Conservation (phyloP, 2,329 filamentous ascomycete genomes). For the Fusarium buharicum region DNA sequence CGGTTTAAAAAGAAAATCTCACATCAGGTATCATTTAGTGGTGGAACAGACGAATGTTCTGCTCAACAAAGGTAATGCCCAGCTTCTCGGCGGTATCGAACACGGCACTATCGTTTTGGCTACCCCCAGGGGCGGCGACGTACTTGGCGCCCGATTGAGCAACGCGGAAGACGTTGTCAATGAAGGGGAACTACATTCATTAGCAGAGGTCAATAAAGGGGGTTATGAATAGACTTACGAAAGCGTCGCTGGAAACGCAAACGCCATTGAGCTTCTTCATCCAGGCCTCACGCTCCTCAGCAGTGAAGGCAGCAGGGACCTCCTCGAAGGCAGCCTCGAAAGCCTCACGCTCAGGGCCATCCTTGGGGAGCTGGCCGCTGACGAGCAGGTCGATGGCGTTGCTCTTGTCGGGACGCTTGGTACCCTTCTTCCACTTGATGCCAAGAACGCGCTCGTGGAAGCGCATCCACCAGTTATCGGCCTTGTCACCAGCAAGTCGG, state of each 20-base stretch:
- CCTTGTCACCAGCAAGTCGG: slow-evolving; percentile 95
- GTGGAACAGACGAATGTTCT: slow-evolving; percentile 73
- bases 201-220: slow-evolving; percentile 31
- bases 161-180: slow-evolving; percentile 96
- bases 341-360: slow-evolving; percentile 82
- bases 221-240: slow-evolving; percentile 68
- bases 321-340: slow-evolving; percentile 93
- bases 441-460: slow-evolving; percentile 90
- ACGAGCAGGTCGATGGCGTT: slow-evolving; percentile 97
- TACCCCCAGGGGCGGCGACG: slow-evolving; percentile 91
- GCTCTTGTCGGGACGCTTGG: slow-evolving; percentile 96
- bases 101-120: slow-evolving; percentile 83
- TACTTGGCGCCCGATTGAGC: slow-evolving; percentile 92
- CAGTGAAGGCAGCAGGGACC: slow-evolving; percentile 83
- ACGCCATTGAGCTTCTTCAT: slow-evolving; percentile 83
- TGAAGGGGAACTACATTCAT: slow-evolving; percentile 84
- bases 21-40: slow-evolving; percentile 37
- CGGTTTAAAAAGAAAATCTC: slow-evolving; percentile 3
- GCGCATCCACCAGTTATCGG: slow-evolving; percentile 99
- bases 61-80: slow-evolving; percentile 94
- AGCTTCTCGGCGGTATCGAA: slow-evolving; percentile 92
- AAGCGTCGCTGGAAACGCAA: slow-evolving; percentile 91
- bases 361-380: slow-evolving; percentile 86
- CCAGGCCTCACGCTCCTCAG: slow-evolving; percentile 88
- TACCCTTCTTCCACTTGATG: slow-evolving; percentile 97